Evolutionary conservation across 805 yeast genomes (phyloP), one percentile per base, ranked within the genome.

Genomic region (Danielia reshetovae): DNA sequence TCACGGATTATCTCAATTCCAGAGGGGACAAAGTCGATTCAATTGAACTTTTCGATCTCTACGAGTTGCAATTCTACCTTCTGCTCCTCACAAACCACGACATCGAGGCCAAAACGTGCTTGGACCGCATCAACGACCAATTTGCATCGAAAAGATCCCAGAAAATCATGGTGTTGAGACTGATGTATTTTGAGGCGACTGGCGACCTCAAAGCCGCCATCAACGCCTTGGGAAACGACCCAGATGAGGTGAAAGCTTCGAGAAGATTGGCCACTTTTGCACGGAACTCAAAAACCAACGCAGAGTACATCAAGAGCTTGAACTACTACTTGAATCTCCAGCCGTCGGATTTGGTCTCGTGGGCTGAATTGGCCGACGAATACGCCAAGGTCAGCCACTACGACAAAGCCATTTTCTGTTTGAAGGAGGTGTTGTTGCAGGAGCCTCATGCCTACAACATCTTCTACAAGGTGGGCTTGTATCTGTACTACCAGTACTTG

Each of bases 321-420:
- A 62, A 65, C 8, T 70, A 65, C 23, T 75, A 71, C 44, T 58
- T 85, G 34, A 81, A 79, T 35, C 60, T 70, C 32, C 77, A 74
- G 46, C 96, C 97, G 1, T 55, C 80, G 14, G 97, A 93, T 56
- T 64, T 75, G 2, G 79, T 82, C 43, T 64, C 83, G 2, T 87
- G 95, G 95, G 69, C 78, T 30, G 95, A 85, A 57, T 65, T 88
- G 36, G 82, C 79, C 3, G 75, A 77, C 24, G 64, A 73, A n/a
- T 90, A 90, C 54, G 58, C 58, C 16, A 54, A 62, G 10, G 41
- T 70, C 7, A 88, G 88, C 1, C 78, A 79, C 50, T 79, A 73
- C 45, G 81, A 76, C 23, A 78, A 79, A 47, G 81, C 93, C 0
- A 69, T 83, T 5, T 77, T 70, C 53, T 70, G 85, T 36, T 70